A percentile compares a stretch with the other conserved stretches of the same genome.
Evolutionary conservation across 2,329 filamentous ascomycete genomes (phyloP).

Genomic region (Sporothrix globosa): DNA sequence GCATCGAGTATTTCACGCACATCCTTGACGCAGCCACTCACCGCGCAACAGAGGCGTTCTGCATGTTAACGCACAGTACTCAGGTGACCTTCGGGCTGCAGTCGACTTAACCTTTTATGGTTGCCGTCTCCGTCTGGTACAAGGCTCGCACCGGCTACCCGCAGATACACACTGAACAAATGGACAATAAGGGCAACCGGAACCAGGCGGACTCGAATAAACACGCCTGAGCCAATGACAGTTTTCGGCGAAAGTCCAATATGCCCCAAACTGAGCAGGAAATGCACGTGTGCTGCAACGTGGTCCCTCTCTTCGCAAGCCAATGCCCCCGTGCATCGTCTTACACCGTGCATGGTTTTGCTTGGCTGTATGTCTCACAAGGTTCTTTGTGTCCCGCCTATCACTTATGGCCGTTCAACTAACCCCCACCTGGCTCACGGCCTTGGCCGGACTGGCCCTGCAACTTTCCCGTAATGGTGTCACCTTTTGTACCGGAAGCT

Average conservation of each 20-base stretch:
- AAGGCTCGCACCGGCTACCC: slow-evolving; percentile 19
- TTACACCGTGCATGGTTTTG: slow-evolving; percentile 5
- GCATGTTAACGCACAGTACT: not conserved
- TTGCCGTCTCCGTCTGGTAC: not conserved
- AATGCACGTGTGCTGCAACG: slow-evolving; percentile 7
- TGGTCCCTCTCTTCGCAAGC: slow-evolving; percentile 21
- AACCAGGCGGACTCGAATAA: not conserved
- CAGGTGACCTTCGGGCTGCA: slow-evolving; percentile 23
- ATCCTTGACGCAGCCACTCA: slow-evolving; percentile 5
- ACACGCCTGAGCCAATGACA: not conserved
- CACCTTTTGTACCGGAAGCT: not conserved
- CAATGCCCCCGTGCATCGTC: slow-evolving; percentile 16
- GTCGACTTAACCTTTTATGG: not conserved
- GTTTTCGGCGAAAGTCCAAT: not conserved
- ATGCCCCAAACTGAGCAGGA: slow-evolving; percentile 1
- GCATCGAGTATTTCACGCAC: not conserved
- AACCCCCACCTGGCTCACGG: not conserved
- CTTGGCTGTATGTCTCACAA: slow-evolving; percentile 20
- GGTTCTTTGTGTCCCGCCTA: not conserved
- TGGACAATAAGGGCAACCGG: not conserved
- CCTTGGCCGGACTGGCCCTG: slow-evolving; percentile 15
- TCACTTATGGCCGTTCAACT: not conserved
- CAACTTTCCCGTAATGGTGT: not conserved
- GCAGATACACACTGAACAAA: not conserved
- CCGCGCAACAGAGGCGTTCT: not conserved